A percentile compares a stretch with the other conserved stretches of the same genome.
Conservation (phyloP, 805 yeast genomes). For the Pachysolen tannophilus region DNA sequence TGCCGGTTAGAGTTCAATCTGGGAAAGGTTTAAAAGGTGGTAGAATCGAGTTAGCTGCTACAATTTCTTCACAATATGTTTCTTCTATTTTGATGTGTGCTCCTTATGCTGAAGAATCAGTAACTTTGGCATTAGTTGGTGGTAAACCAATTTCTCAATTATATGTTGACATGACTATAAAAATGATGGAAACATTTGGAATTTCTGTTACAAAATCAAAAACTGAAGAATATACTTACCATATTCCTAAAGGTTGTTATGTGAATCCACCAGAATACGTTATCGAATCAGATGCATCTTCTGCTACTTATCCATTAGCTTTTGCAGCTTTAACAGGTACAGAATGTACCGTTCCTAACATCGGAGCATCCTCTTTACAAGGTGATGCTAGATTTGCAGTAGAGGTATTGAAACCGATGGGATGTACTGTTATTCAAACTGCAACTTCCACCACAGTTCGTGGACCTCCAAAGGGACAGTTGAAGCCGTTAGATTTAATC, state of each 20-base stretch:
- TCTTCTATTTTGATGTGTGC: conserved; percentile 96
- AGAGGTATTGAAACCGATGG: conserved; percentile 92
- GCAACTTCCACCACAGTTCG: conserved; percentile 83
- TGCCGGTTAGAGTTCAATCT: conserved; percentile 70
- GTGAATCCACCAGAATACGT: conserved; percentile 77
- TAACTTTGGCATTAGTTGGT: conserved; percentile 81
- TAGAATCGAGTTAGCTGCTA: conserved; percentile 86
- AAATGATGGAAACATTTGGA: conserved; percentile 91
- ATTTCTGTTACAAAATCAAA: conserved; percentile 61
- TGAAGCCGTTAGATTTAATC: conserved; percentile 64
- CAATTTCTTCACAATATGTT: conserved; percentile 95
- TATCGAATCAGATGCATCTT: conserved; percentile 94
- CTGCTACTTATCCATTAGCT: conserved; percentile 96
- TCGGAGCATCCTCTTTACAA: conserved; percentile 85
- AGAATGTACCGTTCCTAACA: conserved; percentile 87
- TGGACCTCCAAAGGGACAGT: conserved; percentile 69
- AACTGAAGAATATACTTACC: conserved; percentile 76
- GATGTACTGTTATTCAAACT: conserved; percentile 80
- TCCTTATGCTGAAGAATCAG: conserved; percentile 86
- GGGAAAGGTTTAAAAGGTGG: conserved; percentile 81
- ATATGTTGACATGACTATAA: conserved; percentile 95
- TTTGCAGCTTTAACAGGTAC: conserved; percentile 96
- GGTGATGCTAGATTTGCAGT: conserved; percentile 97
- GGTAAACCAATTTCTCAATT: conserved; percentile 96
- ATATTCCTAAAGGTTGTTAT: conserved; percentile 80